Conservation (phyloP, 2,329 filamentous ascomycete species). For the Fusarium chlamydosporum region DNA sequence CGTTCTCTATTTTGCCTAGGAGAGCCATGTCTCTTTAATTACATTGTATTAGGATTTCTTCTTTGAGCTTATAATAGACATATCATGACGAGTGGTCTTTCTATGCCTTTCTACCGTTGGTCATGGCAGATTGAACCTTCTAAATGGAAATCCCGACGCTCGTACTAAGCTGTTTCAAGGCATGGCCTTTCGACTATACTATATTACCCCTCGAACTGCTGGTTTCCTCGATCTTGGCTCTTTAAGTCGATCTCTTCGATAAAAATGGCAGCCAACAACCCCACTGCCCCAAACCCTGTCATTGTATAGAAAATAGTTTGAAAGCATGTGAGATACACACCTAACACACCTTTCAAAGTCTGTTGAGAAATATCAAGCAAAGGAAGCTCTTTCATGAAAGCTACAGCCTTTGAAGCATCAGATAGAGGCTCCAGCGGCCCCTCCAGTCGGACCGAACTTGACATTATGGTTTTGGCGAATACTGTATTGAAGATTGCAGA, state of each 20-base stretch:
- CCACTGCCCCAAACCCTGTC: constrained; percentile 10
- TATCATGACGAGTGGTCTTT: too few relatives aligned
- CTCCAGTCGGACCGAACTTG: background rate
- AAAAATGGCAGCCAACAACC: constrained; percentile 14
- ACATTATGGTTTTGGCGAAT: constrained; percentile 1
- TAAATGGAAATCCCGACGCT: too few relatives aligned
- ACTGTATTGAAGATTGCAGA: too few relatives aligned
- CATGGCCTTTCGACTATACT: background rate
- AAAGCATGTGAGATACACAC: constrained; percentile 8
- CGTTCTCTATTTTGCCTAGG: too few relatives aligned
- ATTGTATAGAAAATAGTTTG: constrained; percentile 22
- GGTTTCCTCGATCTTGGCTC: constrained; percentile 12
- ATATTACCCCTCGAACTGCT: constrained; percentile 15
- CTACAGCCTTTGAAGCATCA: constrained; percentile 6
- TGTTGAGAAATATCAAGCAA: background rate
- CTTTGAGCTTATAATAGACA: too few relatives aligned
- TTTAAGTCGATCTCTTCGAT: constrained; percentile 25
- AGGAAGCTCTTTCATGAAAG: constrained; percentile 24
- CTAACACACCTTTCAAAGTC: background rate
- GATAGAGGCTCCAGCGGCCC: constrained; percentile 4
- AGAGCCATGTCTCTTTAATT: too few relatives aligned
- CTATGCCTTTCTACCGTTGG: too few relatives aligned
- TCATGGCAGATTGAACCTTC: too few relatives aligned
- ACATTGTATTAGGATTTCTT: too few relatives aligned
- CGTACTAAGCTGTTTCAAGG: too few relatives aligned